These are phyloP conservation scores for Sclerotinia spermophila DNA, from an alignment of 2,329 filamentous ascomycete genomes.

Conservation along the genomic window DNA sequence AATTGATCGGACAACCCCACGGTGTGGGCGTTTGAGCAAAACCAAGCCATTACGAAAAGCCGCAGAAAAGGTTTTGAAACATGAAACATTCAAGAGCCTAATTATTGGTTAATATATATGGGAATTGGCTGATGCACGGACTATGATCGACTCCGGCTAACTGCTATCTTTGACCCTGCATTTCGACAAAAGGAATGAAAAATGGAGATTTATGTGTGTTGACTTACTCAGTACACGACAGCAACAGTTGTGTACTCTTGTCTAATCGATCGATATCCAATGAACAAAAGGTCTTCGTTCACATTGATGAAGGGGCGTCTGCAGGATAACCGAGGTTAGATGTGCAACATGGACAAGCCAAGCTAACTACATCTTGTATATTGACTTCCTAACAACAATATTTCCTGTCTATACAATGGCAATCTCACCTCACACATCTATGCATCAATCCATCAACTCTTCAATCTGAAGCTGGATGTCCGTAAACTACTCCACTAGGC, in stretches of 20 bases:
- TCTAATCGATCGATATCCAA: neutral
- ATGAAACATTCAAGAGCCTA: neutral
- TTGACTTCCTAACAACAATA: neutral
- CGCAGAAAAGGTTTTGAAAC: neutral
- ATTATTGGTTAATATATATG: neutral
- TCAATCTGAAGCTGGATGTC: conserved; percentile 14
- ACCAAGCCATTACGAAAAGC: neutral
- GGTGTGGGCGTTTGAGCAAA: neutral
- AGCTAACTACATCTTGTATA: neutral
- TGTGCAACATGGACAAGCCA: neutral
- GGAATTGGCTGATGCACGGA: conserved; percentile 1
- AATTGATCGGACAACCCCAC: conserved; percentile 14
- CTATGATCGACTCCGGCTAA: neutral
- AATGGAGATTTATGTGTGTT: neutral
- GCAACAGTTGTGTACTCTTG: neutral
- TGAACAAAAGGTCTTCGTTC: neutral
- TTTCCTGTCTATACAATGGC: too few species aligned
- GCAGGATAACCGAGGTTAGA: neutral
- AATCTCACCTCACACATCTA: neutral
- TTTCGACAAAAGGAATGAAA: too few species aligned
- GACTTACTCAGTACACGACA: neutral
- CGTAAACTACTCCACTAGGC: neutral
- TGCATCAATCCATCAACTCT: neutral
- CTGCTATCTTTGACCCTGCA: conserved; percentile 3
- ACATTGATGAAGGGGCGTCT: neutral